phyloP scores from a whole-genome alignment of 257 asterid genomes.

The Nicotiana undulata region DNA sequence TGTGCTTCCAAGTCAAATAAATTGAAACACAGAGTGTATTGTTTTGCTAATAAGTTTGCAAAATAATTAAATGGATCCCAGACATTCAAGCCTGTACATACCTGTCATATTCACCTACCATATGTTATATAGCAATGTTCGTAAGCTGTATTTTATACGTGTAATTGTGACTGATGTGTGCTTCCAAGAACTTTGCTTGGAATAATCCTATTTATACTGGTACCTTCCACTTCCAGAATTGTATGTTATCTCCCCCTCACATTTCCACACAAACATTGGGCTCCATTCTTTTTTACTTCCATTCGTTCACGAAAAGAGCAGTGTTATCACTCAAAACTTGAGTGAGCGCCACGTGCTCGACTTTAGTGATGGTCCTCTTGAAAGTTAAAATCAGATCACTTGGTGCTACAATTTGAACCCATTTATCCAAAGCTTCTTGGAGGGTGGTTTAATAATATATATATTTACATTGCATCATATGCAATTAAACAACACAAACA shows the following conservation, averaged over 20 bases:
- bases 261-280: neutral
- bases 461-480: too few relatives aligned
- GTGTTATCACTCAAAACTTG: too few relatives aligned
- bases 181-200: slow-evolving; percentile 13
- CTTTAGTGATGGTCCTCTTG: too few relatives aligned
- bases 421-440: too few relatives aligned
- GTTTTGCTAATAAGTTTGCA: slow-evolving; percentile 15
- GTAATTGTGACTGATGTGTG: slow-evolving; percentile 4
- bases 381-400: too few relatives aligned
- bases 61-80: neutral
- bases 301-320: too few relatives aligned
- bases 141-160: slow-evolving; percentile 10
- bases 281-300: neutral
- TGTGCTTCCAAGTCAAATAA: too few relatives aligned
- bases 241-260: neutral
- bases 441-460: too few relatives aligned
- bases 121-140: too few relatives aligned
- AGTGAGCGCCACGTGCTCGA: neutral
- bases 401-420: too few relatives aligned
- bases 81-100: neutral
- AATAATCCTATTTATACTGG: neutral
- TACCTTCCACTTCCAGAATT: neutral
- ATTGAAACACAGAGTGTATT: neutral
- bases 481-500: too few relatives aligned
- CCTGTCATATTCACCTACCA: slow-evolving; percentile 10